These are phyloP conservation scores for Sisymbrium altissimum DNA, from an alignment of 345 rosid genomes.

Conservation along the genomic window DNA sequence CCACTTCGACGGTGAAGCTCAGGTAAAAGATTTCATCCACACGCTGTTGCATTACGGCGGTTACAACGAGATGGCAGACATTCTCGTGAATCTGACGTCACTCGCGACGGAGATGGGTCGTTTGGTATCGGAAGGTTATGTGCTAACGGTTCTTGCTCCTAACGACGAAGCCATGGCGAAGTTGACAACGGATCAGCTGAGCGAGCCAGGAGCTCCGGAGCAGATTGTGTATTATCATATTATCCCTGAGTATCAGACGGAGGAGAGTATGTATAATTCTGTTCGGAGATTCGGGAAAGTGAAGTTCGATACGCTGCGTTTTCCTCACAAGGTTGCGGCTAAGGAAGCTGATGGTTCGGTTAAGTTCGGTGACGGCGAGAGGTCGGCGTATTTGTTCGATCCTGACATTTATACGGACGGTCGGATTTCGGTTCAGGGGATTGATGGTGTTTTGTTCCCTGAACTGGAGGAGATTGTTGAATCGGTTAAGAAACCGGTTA, in stretches of 20 bases:
- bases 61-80: slow-evolving; percentile 78
- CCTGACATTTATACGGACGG: slow-evolving; percentile 86
- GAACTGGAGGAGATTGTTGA: slow-evolving; percentile 36
- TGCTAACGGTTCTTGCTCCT: slow-evolving; percentile 66
- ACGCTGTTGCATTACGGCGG: slow-evolving; percentile 70
- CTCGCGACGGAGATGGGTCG: slow-evolving; percentile 74
- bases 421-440: slow-evolving; percentile 74
- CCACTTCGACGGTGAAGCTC: slow-evolving; percentile 68
- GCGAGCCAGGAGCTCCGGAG: slow-evolving; percentile 84
- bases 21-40: slow-evolving; percentile 68
- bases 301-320: slow-evolving; percentile 54
- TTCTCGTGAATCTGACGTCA: slow-evolving; percentile 66
- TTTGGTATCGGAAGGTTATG: slow-evolving; percentile 70
- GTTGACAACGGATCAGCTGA: slow-evolving; percentile 62
- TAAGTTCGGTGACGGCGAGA: slow-evolving; percentile 70
- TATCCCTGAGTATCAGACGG: slow-evolving; percentile 78
- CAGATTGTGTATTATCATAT: slow-evolving; percentile 72
- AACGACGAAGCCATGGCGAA: slow-evolving; percentile 85
- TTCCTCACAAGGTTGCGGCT: slow-evolving; percentile 73
- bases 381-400: slow-evolving; percentile 78
- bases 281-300: slow-evolving; percentile 70
- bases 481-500: slow-evolving; percentile 42
- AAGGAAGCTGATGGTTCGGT: slow-evolving; percentile 98
- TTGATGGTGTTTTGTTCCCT: slow-evolving; percentile 68
- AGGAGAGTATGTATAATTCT: slow-evolving; percentile 80